phyloP scores from a whole-genome alignment of 2,329 filamentous ascomycete genomes.

The Apiospora hydei region DNA sequence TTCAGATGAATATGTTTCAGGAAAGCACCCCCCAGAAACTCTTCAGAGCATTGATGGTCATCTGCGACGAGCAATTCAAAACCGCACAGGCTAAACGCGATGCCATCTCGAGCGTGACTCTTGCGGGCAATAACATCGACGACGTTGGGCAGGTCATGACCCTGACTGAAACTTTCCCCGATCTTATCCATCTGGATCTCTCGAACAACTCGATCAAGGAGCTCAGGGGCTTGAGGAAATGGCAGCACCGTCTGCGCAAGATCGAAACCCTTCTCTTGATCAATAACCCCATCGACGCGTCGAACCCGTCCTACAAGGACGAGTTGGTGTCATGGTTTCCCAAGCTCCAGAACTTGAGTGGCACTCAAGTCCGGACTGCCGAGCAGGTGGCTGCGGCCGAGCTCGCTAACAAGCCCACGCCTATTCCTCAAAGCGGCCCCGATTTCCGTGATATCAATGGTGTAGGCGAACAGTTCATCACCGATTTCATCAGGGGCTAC shows the following conservation, averaged over 20 bases:
- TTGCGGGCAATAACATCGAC: constrained; percentile 80
- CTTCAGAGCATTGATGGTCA: constrained; percentile 89
- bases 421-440: constrained; percentile 69
- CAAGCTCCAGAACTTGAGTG: constrained; percentile 79
- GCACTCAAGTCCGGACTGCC: constrained; percentile 73
- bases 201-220: constrained; percentile 81
- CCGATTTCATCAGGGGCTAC: constrained; percentile 76
- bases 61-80: constrained; percentile 81
- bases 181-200: constrained; percentile 87
- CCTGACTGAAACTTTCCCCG: constrained; percentile 81
- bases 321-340: constrained; percentile 86
- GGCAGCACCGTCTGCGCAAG: constrained; percentile 79
- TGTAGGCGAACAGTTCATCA: constrained; percentile 78
- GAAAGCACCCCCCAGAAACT: constrained; percentile 81
- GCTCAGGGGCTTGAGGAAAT: constrained; percentile 72
- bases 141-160: constrained; percentile 76
- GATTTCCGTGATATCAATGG: constrained; percentile 77
- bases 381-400: constrained; percentile 69
- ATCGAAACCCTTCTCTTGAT: constrained; percentile 83
- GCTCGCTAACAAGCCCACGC: constrained; percentile 57
- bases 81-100: constrained; percentile 75
- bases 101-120: constrained; percentile 80
- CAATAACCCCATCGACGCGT: constrained; percentile 75
- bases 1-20: constrained; percentile 78
- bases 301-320: constrained; percentile 66